phyloP scores from a whole-genome alignment of 352 stramenopile species.

The Phytopythium kandeliae region DNA sequence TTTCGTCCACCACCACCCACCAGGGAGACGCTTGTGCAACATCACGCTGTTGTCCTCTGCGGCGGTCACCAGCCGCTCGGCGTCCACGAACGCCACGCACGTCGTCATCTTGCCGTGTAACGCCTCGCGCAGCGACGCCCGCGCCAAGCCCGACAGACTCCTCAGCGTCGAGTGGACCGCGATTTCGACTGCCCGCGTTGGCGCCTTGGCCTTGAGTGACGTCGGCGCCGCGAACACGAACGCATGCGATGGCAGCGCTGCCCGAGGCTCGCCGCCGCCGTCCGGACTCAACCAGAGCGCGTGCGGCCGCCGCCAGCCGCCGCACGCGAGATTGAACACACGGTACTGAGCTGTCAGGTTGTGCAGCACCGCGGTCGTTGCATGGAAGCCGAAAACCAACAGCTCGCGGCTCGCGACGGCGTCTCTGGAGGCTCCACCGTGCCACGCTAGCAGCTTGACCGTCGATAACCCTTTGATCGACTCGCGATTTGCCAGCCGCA shows the following conservation, averaged over 20 bases:
- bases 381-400: conserved; percentile 82
- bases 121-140: conserved; percentile 53
- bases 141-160: conserved; percentile 12
- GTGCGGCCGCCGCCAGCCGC: conserved; percentile 79
- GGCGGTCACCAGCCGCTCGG: conserved; percentile 50
- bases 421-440: background rate
- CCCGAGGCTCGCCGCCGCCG: conserved; percentile 1
- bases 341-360: conserved; percentile 73
- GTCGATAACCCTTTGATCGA: conserved; percentile 77
- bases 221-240: conserved; percentile 68
- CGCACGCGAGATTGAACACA: conserved; percentile 69
- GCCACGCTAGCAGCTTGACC: conserved; percentile 60
- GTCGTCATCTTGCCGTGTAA: conserved; percentile 76
- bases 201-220: conserved; percentile 37
- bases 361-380: conserved; percentile 60
- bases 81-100: conserved; percentile 42
- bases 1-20: conserved; percentile 25
- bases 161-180: conserved; percentile 59
- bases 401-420: conserved; percentile 29
- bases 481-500: conserved; percentile 43
- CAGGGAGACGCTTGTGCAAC: conserved; percentile 32
- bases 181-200: too few relatives aligned
- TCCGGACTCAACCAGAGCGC: conserved; percentile 27
- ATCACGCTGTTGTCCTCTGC: conserved; percentile 83
- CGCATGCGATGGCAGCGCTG: conserved; percentile 38